Evolutionary conservation across 441 rosid species (phyloP).

Genomic region (Croton setiger): DNA sequence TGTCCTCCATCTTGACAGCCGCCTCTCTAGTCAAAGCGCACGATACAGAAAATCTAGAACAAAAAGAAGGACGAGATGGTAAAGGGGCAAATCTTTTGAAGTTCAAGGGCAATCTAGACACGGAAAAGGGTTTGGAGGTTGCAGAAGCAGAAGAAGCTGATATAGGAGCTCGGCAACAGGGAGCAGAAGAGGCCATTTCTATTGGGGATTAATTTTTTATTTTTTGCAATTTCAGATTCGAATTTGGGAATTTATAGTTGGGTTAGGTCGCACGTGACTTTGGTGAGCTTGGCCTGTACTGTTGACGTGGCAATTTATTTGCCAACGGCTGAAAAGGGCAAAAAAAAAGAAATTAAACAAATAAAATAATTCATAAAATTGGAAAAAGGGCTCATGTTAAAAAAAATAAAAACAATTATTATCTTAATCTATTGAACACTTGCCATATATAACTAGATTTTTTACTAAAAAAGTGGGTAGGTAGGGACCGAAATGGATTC

Average conservation of each 20-base stretch:
- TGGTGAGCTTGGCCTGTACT: too few relatives aligned
- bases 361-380: too few relatives aligned
- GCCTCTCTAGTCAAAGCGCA: slow-evolving; percentile 44
- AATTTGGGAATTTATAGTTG: not conserved
- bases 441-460: too few relatives aligned
- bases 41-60: slow-evolving; percentile 28
- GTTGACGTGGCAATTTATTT: not conserved
- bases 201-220: not conserved
- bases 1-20: slow-evolving; percentile 33
- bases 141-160: slow-evolving; percentile 15
- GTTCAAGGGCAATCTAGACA: slow-evolving; percentile 29
- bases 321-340: not conserved
- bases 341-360: too few relatives aligned
- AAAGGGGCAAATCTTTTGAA: slow-evolving; percentile 22
- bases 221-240: not conserved
- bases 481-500: too few relatives aligned
- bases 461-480: too few relatives aligned
- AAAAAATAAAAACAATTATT: too few relatives aligned
- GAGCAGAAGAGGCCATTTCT: slow-evolving; percentile 21
- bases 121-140: not conserved
- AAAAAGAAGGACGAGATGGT: slow-evolving; percentile 1
- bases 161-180: slow-evolving; percentile 8
- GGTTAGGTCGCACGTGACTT: not conserved
- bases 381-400: too few relatives aligned
- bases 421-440: too few relatives aligned